phyloP scores from a whole-genome alignment of 75 land plant genomes.

The Sequoia sempervirens region DNA sequence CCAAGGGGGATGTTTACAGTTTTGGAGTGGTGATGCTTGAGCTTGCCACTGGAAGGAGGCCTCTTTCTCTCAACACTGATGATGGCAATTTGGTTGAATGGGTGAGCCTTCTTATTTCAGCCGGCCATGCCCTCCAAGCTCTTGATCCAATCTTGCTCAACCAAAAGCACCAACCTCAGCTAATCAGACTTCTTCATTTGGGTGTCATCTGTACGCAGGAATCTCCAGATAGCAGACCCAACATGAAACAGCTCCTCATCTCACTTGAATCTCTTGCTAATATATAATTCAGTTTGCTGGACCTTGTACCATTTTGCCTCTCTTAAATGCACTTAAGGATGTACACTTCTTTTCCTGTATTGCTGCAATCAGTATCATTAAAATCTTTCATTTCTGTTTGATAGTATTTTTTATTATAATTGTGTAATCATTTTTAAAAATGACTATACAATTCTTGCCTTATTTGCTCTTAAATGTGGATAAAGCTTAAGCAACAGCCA shows the following conservation, averaged over 20 bases:
- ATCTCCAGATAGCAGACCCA: conserved; percentile 5
- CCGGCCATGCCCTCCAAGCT: conserved; percentile 31
- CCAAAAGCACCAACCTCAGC: neutral
- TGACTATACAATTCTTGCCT: neutral
- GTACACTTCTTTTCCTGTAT: no score
- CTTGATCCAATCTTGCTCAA: conserved; percentile 29
- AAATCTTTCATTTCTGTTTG: no score
- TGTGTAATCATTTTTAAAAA: no score
- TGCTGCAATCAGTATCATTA: no score
- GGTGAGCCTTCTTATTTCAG: conserved; percentile 41
- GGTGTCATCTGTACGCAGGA: neutral
- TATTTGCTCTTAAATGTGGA: neutral
- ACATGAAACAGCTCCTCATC: neutral
- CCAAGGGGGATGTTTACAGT: conserved; percentile 49
- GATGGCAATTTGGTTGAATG: conserved; percentile 74
- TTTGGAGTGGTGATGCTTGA: conserved; percentile 48
- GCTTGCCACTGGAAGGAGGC: conserved; percentile 34
- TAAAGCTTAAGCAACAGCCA: no score
- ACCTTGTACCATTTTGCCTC: neutral
- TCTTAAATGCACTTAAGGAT: no score
- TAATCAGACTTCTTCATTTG: conserved; percentile 7
- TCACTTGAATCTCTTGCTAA: neutral
- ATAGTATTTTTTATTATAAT: no score
- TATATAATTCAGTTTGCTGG: neutral
- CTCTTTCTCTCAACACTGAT: conserved; percentile 11